These are phyloP conservation scores for Cercospora citrullina DNA, from an alignment of 2,329 filamentous ascomycete species.

Conservation along the genomic window DNA sequence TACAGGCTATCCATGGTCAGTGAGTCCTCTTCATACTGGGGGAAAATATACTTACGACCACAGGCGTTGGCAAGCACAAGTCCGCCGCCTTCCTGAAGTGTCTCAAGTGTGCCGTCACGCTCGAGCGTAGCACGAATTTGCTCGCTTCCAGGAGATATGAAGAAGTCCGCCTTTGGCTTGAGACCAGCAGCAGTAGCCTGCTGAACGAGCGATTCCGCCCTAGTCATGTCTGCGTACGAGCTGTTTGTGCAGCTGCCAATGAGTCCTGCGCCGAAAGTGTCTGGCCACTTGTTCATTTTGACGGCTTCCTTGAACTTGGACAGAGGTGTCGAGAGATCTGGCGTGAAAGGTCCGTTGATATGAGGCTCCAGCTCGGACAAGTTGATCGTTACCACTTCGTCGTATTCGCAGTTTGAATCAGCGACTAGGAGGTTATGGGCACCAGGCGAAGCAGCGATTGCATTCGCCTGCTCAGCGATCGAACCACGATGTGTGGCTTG, in stretches of 20 bases:
- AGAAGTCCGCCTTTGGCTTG: constrained; percentile 86
- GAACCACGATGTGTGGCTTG: constrained; percentile 74
- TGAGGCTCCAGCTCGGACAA: constrained; percentile 65
- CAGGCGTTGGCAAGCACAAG: constrained; percentile 93
- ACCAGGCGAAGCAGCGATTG: constrained; percentile 59
- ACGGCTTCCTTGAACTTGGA: constrained; percentile 87
- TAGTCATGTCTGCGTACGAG: constrained; percentile 98
- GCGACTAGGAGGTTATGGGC: constrained; percentile 69
- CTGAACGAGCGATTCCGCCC: constrained; percentile 87
- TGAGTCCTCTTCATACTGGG: too few relatives aligned
- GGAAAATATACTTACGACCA: constrained; percentile 44
- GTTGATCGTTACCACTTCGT: constrained; percentile 87
- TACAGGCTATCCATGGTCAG: constrained; percentile 13
- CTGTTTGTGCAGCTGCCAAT: constrained; percentile 99
- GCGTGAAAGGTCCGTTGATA: constrained; percentile 75
- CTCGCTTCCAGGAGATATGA: constrained; percentile 94
- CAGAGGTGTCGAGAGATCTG: constrained; percentile 88
- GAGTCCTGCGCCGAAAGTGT: constrained; percentile 84
- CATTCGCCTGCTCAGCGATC: constrained; percentile 67
- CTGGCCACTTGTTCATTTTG: constrained; percentile 82
- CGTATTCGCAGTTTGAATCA: constrained; percentile 81
- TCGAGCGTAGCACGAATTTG: constrained; percentile 94
- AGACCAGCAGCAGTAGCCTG: constrained; percentile 88
- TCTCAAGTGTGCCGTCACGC: constrained; percentile 80
- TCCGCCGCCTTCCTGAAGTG: constrained; percentile 83